These are phyloP conservation scores for Chaetomiaceae sp. DNA, from an alignment of 2,329 filamentous ascomycete species.

Conservation along the genomic window DNA sequence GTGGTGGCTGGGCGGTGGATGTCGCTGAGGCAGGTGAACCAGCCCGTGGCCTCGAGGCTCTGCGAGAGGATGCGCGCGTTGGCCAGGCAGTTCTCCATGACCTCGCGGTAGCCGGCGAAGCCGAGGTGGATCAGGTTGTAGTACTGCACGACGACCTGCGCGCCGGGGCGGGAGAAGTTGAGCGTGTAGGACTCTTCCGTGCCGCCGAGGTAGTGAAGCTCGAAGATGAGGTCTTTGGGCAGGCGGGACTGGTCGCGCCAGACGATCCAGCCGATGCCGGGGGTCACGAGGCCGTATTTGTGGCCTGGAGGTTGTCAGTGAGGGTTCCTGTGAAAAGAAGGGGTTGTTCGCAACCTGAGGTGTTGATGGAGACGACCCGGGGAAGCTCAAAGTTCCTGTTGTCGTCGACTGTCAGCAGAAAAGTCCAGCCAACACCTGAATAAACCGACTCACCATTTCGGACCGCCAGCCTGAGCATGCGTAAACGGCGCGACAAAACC, in stretches of 20 bases:
- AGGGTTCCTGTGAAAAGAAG: slow-evolving; percentile 46
- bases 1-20: slow-evolving; percentile 50
- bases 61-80: slow-evolving; percentile 61
- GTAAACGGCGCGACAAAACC: slow-evolving; percentile 59
- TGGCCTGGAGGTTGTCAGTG: slow-evolving; percentile 31
- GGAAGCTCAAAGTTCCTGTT: slow-evolving; percentile 53
- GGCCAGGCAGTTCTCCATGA: slow-evolving; percentile 61
- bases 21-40: slow-evolving; percentile 59
- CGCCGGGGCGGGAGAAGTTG: slow-evolving; percentile 66
- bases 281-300: slow-evolving; percentile 58
- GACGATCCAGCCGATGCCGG: slow-evolving; percentile 65
- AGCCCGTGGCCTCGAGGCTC: slow-evolving; percentile 57
- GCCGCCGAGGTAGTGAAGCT: slow-evolving; percentile 65
- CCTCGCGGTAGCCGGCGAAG: slow-evolving; percentile 54
- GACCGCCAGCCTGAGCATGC: slow-evolving; percentile 45
- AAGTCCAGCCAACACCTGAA: neutral
- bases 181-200: slow-evolving; percentile 65
- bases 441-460: slow-evolving; percentile 44
- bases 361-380: slow-evolving; percentile 61
- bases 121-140: slow-evolving; percentile 68
- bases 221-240: slow-evolving; percentile 63
- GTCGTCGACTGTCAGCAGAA: neutral
- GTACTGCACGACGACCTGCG: slow-evolving; percentile 65
- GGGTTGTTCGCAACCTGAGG: slow-evolving; percentile 40
- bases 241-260: slow-evolving; percentile 61